Conservation (phyloP, 306 rosid genomes). For the Quercus aquifolioides region DNA sequence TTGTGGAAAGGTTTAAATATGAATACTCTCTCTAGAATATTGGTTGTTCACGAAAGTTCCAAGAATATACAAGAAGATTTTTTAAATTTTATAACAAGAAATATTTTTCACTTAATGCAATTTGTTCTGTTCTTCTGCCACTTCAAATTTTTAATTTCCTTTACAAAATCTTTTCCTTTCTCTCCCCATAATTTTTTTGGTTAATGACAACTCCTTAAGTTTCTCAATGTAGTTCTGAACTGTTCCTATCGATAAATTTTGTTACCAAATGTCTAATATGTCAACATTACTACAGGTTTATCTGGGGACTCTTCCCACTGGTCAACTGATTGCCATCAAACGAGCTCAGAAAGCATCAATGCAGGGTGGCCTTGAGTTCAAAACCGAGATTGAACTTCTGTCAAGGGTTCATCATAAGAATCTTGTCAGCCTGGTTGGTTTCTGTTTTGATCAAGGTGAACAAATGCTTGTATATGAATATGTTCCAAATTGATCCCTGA, state of each 20-base stretch:
- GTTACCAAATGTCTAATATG: neutral
- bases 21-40: neutral
- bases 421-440: slow-evolving; percentile 46
- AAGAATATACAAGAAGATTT: too few relatives aligned
- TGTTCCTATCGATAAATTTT: neutral
- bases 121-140: too few relatives aligned
- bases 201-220: neutral
- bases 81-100: too few relatives aligned
- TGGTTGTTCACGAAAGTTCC: neutral
- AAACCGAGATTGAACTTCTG: slow-evolving; percentile 49
- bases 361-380: slow-evolving; percentile 42
- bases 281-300: slow-evolving; percentile 29
- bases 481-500: slow-evolving; percentile 39
- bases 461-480: slow-evolving; percentile 48
- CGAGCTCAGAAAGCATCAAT: slow-evolving; percentile 32
- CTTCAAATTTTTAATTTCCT: too few relatives aligned
- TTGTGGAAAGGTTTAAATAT: slow-evolving; percentile 48
- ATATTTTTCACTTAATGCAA: too few relatives aligned
- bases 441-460: slow-evolving; percentile 52
- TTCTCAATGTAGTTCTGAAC: neutral
- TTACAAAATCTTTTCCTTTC: too few relatives aligned
- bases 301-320: slow-evolving; percentile 34
- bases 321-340: slow-evolving; percentile 44
- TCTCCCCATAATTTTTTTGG: too few relatives aligned
- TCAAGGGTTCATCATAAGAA: slow-evolving; percentile 60